A percentile compares a stretch with the other conserved stretches of the same genome.
Evolutionary conservation across 176 grass and related monocot genomes (phyloP).

Genomic region (Bothriochloa decipiens): DNA sequence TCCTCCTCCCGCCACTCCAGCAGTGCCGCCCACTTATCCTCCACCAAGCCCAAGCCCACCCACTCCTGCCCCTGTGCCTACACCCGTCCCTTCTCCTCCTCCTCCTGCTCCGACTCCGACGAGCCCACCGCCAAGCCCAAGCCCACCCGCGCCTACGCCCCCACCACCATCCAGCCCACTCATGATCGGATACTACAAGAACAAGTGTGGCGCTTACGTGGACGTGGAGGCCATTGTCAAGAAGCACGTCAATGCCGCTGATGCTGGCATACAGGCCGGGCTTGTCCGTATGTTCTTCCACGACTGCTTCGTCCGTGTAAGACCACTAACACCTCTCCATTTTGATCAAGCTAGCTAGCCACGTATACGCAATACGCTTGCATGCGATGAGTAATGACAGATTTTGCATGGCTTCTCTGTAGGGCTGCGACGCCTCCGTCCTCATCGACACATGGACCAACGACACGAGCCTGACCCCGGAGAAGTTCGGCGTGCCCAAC

Average conservation of each 20-base stretch:
- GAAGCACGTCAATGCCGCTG: slow-evolving; percentile 1
- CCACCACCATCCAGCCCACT: background rate
- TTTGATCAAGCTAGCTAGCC: too few relatives aligned
- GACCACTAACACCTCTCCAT: too few relatives aligned
- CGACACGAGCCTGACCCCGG: background rate
- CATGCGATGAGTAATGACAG: too few relatives aligned
- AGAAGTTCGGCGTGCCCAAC: slow-evolving; percentile 27
- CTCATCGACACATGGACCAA: slow-evolving; percentile 33
- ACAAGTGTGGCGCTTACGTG: slow-evolving; percentile 9
- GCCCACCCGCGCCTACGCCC: background rate
- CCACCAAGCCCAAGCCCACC: background rate
- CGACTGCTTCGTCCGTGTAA: slow-evolving; percentile 47
- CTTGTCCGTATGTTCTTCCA: slow-evolving; percentile 67
- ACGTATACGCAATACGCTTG: background rate
- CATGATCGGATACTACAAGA: slow-evolving; percentile 41
- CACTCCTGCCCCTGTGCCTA: background rate
- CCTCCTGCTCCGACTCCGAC: background rate
- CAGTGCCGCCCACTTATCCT: background rate
- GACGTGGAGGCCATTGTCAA: slow-evolving; percentile 34
- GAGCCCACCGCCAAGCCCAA: background rate
- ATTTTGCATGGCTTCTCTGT: background rate
- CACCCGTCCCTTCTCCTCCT: background rate
- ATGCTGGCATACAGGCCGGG: slow-evolving; percentile 28
- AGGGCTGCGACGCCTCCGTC: slow-evolving; percentile 59
- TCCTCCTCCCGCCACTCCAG: background rate